Base-by-base conservation (phyloP, 805 yeast species). In the Yarrowia bubula region DNA sequence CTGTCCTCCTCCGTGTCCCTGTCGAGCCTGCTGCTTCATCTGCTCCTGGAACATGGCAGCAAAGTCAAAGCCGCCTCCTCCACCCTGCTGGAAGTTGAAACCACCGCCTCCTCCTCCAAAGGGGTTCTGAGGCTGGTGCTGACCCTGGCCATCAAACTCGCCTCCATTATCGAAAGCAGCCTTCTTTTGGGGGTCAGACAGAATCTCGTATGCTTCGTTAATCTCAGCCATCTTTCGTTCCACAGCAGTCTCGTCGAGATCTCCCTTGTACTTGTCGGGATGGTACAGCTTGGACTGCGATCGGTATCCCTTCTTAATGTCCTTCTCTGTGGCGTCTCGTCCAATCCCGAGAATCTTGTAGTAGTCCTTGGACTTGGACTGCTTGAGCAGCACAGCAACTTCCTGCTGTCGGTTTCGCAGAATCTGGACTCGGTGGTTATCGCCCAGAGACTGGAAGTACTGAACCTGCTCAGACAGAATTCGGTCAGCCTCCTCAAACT, bases 191-290 rank as follows among this genome's bases (percentile, higher is more conserved):
- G 84, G 83, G 69, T 89, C 85, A 9, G 92, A 83, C 41, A 93
- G 79, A 1, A 88, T 86, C 73, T 92, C 98, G 75, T 95, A 92
- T 0, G 98, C 98, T 72, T 89, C 90, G 75, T 93, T 95, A 68
- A 93, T 89, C 65, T 88, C 92, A 55, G 96, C 91, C 92, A 93
- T 95, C 71, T 89, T 90, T 58, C 79, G 79, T 75, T 91, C 96
- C 41, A 88, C 87, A 66, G 88, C 83, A 37, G 86, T 90, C 33
- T 84, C 81, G 8, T 86, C 79, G 67, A 88, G 74, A 42, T 87
- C 90, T 39, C 85, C 86, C 71, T 85, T 86, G 73, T 89, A 87
- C 74, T 93, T 95, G 76, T 93, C 99, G 0, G 99, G 99, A 73
- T 93, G 99, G 74, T 83, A 90, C 72, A 86, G 86, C 71, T 88